Conservation (phyloP, 2,329 filamentous ascomycete species). For the Calonectria henricotiae region DNA sequence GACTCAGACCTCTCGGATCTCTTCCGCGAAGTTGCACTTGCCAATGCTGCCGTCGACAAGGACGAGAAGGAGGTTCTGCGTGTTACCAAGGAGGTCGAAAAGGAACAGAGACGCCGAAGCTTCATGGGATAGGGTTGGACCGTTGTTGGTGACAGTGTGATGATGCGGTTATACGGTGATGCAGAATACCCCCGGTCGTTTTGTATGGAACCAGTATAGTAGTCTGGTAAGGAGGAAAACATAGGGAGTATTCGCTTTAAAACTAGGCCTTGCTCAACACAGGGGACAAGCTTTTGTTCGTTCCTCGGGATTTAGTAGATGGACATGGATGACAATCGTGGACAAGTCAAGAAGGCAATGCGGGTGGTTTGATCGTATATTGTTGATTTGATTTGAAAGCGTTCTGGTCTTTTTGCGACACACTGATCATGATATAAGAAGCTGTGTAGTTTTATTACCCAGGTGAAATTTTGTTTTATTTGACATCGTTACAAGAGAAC, state of each 20-base stretch:
- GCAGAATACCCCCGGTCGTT: background rate
- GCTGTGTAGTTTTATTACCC: constrained; percentile 23
- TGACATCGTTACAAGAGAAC: constrained; percentile 18
- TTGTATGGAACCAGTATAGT: constrained; percentile 10
- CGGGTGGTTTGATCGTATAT: constrained; percentile 26
- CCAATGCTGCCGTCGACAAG: constrained; percentile 87
- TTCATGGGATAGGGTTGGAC: constrained; percentile 44
- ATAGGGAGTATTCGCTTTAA: constrained; percentile 30
- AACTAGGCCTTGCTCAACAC: constrained; percentile 26
- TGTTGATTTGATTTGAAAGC: constrained; percentile 32
- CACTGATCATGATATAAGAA: constrained; percentile 16
- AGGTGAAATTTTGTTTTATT: constrained; percentile 29
- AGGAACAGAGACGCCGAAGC: constrained; percentile 62
- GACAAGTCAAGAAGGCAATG: constrained; percentile 26
- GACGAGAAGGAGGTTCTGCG: constrained; percentile 84
- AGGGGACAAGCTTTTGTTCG: constrained; percentile 6
- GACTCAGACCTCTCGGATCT: constrained; percentile 76
- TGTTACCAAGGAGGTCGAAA: constrained; percentile 73
- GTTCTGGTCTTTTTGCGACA: constrained; percentile 27
- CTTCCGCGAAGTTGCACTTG: constrained; percentile 94
- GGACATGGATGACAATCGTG: constrained; percentile 25
- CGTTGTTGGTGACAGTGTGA: constrained; percentile 14
- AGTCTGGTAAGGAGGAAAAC: constrained; percentile 15
- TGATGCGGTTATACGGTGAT: background rate
- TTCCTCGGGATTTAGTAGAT: constrained; percentile 25